Percentiles rank a stretch among this genome's conserved stretches.
Conservation (phyloP, 805 yeast genomes). For the Spathaspora hagerdaliae region DNA sequence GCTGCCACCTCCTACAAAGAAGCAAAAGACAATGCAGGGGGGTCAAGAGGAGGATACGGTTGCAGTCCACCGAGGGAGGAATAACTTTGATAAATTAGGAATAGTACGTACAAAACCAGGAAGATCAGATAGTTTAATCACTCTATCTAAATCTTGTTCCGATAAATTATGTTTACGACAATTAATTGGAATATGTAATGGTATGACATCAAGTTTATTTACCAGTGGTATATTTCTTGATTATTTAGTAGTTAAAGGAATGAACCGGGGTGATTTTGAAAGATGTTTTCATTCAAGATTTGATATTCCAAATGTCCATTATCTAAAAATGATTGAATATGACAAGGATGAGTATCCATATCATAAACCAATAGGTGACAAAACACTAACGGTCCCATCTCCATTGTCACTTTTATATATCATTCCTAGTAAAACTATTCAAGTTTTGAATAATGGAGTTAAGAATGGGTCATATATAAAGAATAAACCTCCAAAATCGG, state of each 20-base stretch:
- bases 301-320: constrained; percentile 9
- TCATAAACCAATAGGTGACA: constrained; percentile 15
- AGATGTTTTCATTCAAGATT: constrained; percentile 40
- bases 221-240: constrained; percentile 34
- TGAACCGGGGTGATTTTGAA: constrained; percentile 20
- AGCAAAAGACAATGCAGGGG: constrained; percentile 3
- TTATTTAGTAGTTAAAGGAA: constrained; percentile 47
- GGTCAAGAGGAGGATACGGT: constrained; percentile 5
- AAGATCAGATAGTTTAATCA: constrained; percentile 65
- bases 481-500: constrained; percentile 37
- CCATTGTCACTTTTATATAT: constrained; percentile 27
- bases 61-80: constrained; percentile 53
- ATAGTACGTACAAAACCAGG: constrained; percentile 92
- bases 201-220: constrained; percentile 34
- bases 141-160: constrained; percentile 82
- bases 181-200: constrained; percentile 48
- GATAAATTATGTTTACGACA: constrained; percentile 76
- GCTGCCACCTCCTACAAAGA: no score
- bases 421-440: constrained; percentile 17
- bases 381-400: constrained; percentile 18
- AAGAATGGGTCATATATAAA: constrained; percentile 54
- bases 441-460: constrained; percentile 54
- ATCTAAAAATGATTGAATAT: constrained; percentile 18
- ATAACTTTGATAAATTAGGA: constrained; percentile 53
- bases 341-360: constrained; percentile 18